Evolutionary conservation across 176 grass and related monocot species (phyloP).

Genomic region (Oryza officinalis): DNA sequence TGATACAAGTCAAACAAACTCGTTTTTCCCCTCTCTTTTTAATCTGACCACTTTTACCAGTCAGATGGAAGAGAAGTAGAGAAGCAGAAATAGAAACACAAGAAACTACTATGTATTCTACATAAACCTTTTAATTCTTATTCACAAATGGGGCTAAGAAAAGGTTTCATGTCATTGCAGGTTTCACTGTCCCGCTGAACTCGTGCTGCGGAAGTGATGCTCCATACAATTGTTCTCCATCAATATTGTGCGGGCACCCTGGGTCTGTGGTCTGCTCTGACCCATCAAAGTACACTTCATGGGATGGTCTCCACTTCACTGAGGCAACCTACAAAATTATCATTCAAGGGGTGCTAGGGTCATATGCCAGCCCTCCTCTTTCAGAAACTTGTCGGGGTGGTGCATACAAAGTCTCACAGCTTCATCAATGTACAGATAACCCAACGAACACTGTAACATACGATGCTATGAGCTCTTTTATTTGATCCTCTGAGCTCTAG

Average conservation of each 20-base stretch:
- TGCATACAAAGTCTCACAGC: conserved; percentile 48
- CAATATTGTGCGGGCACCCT: conserved; percentile 65
- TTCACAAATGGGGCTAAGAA: conserved; percentile 27
- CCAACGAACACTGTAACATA: conserved; percentile 48
- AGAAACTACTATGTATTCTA: neutral
- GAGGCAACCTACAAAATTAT: conserved; percentile 74
- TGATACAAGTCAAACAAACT: neutral
- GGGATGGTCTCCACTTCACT: conserved; percentile 88
- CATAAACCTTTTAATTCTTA: neutral
- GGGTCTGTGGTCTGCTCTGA: conserved; percentile 61
- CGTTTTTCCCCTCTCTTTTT: neutral
- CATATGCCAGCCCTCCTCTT: conserved; percentile 68
- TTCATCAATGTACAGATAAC: conserved; percentile 71
- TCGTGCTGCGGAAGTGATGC: conserved; percentile 76
- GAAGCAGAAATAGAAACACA: neutral
- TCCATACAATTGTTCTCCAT: conserved; percentile 65
- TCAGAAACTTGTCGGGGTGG: conserved; percentile 60
- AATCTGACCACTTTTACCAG: neutral
- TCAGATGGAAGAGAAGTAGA: neutral
- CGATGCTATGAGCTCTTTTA: conserved; percentile 48
- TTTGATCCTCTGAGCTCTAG: conserved; percentile 48
- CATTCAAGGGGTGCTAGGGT: conserved; percentile 70
- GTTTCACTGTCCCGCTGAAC: conserved; percentile 69
- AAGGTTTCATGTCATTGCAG: conserved; percentile 41
- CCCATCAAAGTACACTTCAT: conserved; percentile 77